Base-by-base conservation (phyloP, 805 yeast genomes). In the Candida sphagnicola region DNA sequence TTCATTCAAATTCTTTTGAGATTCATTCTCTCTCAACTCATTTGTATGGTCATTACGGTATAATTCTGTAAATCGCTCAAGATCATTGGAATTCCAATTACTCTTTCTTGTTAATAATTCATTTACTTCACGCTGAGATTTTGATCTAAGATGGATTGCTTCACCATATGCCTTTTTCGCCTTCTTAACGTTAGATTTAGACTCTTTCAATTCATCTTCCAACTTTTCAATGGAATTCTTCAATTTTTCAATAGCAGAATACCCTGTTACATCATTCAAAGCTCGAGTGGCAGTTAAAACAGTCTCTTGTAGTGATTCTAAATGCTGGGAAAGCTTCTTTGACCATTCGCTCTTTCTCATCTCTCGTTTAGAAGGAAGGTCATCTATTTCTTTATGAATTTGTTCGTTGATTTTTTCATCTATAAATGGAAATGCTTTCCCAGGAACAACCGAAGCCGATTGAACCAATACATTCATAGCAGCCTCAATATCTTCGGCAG, bases 201-300 rank as follows among this genome's bases (percentile, higher is more conserved):
- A 62, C 1, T 54, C 57, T 35, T 65, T 65, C 28, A 87, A 57
- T 23, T 72, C 67, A 11, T 45, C 43, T 49, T 91, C 97, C 31
- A 66, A 57, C 2, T 50, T 47, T 6, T 74, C 78, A 21, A 93
- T 87, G 1, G 75, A 62, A 19, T 67, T 57, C 58, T 88, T 82
- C 49, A 91, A 61, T 41, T 72, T 67, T 53, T 86, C 95, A 40
- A 93, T 86, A 14, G 81, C 70, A 0, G 88, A 74, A 58, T 93
- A 93, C 0, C 99, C 99, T 0, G 99, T 91, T 8, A 89, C 81
- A 49, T 89, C 96, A 53, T 93, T 93, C 24, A 91, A 69, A 2
- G 90, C 76, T 43, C 77, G 71, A 0, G 86, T 74, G 0, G 85
- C 82, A 0, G 78, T 72, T 38, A 75, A 68, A 4, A 80, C 66